These are phyloP conservation scores for Trichoderma oligosporum DNA, from an alignment of 2,329 filamentous ascomycete genomes.

Conservation along the genomic window DNA sequence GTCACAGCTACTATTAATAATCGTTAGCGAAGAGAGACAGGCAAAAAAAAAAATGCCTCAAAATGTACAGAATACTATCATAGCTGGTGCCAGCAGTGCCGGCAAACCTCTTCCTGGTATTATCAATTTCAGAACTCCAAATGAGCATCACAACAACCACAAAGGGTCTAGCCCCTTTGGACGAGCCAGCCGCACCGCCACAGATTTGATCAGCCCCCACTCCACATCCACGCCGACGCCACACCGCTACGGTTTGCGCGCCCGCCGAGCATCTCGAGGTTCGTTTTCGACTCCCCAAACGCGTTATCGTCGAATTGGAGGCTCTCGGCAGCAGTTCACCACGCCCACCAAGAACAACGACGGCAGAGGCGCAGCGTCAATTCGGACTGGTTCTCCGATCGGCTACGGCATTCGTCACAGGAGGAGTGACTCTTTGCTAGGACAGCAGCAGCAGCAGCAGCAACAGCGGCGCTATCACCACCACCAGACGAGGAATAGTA, in stretches of 20 bases:
- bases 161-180: background rate
- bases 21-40: background rate
- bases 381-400: background rate
- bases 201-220: constrained; percentile 7
- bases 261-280: constrained; percentile 26
- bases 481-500: background rate
- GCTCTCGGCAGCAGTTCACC: background rate
- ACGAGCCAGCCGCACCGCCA: constrained; percentile 14
- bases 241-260: constrained; percentile 26
- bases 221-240: constrained; percentile 24
- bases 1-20: background rate
- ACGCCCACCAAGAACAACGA: constrained; percentile 6
- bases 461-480: background rate
- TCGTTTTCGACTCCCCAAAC: constrained; percentile 24
- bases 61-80: background rate
- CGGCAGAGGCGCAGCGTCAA: background rate
- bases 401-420: constrained; percentile 11
- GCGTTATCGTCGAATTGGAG: constrained; percentile 21
- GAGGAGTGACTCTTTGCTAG: background rate
- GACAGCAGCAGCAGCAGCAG: background rate
- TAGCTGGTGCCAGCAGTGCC: background rate
- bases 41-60: background rate
- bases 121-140: background rate
- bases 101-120: background rate
- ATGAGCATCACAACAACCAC: background rate